Base-by-base conservation (phyloP, 352 stramenopile species). In the Pythium apleroticum region DNA sequence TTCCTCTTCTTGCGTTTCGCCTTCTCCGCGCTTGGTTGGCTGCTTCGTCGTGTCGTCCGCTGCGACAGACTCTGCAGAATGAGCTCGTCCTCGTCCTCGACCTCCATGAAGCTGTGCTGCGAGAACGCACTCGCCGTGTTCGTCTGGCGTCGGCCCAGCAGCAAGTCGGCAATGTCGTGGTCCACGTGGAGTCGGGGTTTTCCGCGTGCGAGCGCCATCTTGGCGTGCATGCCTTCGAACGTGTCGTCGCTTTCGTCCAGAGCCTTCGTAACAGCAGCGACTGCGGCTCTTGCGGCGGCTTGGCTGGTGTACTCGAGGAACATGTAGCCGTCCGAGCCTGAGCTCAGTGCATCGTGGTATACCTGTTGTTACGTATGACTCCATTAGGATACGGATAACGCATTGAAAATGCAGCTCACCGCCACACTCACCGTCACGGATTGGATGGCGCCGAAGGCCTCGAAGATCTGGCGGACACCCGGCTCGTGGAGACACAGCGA, bases 31-130 rank as follows among this genome's bases (percentile, higher is more conserved):
- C 43, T 50, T 7, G 19, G 17, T 68, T 72, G 66, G 39, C 31
- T 72, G 65, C 59, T 61, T 27, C 60, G 60, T 11, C 63, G 56
- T 33, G 84, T 80, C 45, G 80, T 77, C 39, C 73, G 76, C 59
- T 93, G 84, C 63, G 84, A 93, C 15, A 93, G 71, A 63, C 79
- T 93, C 57, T 93, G 84, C 9, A 93, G 74, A 58, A 91, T 78
- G n/a, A 82, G 58, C 15, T 90, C 81, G 33, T 91, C 84, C n/a
- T 90, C 81, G 41, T 81, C 71, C 52, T 52, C 10, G 3, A 58
- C 45, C 28, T 63, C 54, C 52, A 48, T 64, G 31, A 37, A 59
- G 65, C 57, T 78, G 69, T 78, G 73, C 73, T 88, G 80, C 41
- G 80, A 88, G 69, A 89, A 81, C 50, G 68, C 55, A 17, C 67